Base-by-base conservation (phyloP, 2,329 filamentous ascomycete species). In the Exophiala aquamarina region DNA sequence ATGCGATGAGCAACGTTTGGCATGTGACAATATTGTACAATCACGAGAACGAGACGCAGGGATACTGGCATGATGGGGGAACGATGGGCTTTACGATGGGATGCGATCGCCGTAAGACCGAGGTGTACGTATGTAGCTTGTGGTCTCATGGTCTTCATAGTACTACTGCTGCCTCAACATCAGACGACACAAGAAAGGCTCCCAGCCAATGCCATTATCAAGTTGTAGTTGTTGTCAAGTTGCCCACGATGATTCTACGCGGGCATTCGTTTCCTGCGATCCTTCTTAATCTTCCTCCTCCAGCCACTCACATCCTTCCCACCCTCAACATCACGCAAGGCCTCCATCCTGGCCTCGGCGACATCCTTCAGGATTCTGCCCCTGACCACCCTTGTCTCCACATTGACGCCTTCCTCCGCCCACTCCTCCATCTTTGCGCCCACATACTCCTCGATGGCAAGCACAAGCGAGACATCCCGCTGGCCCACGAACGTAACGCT, bases 321-420 rank as follows among this genome's bases (percentile, higher is more conserved):
- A 69, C 97, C 89, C 66, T 96, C 93, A 56, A 97, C 89, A 68
- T 94, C 89, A 59, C 96, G 68, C 66, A 92, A 66, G 1, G 92
- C 93, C 70, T 96, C 90, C 47, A 91, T 80, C 78, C 95, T 96
- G 79, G 92, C 95, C 74, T 94, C 88, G n/a, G 87, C 86, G 4
- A 98, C 93, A 36, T 89, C 68, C 76, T 95, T 96, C 63, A 98
- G 71, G 28, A 69, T 58, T 8, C 85, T 83, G 55, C 95, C 91
- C 44, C 87, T 79, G 38, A 95, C 76, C 18, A 98, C 89, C 47
- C 93, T 78, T 2, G 85, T 87, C 74, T 97, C 92, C n/a, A 98
- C 72, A 69, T 89, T 97, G 45, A 98, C 93, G 1, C 89, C 89
- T 61, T 95, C 89, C 67, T 97, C 92, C 42, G 78, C 70, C 85